Conservation (phyloP, 352 stramenopile genomes). For the Pythium insidiosum region DNA sequence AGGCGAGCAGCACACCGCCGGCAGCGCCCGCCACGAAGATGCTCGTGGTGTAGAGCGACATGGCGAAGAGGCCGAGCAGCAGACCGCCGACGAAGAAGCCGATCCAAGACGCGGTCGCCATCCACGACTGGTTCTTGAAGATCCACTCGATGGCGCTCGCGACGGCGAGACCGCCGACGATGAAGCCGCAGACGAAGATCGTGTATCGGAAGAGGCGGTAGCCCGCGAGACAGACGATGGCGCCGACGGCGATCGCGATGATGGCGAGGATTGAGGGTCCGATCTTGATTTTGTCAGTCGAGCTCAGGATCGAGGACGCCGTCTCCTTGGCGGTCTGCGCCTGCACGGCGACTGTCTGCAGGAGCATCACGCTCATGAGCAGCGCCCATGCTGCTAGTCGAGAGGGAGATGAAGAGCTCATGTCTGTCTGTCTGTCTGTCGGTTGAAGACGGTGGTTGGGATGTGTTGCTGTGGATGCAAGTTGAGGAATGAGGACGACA, state of each 20-base stretch:
- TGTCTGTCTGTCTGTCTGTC: no score
- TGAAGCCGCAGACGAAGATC: constrained; percentile 52
- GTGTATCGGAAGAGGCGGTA: constrained; percentile 56
- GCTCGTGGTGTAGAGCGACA: constrained; percentile 40
- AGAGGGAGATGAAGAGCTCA: no score
- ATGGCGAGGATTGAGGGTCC: constrained; percentile 29
- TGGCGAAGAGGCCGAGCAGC: constrained; percentile 32
- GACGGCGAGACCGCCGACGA: constrained; percentile 38
- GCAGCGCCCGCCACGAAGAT: constrained; percentile 51
- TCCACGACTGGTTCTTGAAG: constrained; percentile 38
- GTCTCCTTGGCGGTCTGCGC: constrained; percentile 17
- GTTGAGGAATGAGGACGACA: no score
- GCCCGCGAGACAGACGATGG: constrained; percentile 31
- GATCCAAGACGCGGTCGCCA: constrained; percentile 60
- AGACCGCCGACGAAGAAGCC: constrained; percentile 56
- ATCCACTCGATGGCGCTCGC: constrained; percentile 42
- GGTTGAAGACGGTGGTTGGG: background rate
- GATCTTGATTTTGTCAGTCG: constrained; percentile 7
- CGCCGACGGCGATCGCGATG: constrained; percentile 30
- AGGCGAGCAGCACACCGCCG: constrained; percentile 43
- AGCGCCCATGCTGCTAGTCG: no score
- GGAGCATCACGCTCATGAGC: constrained; percentile 19
- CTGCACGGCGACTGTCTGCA: constrained; percentile 22
- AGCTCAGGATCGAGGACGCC: constrained; percentile 5
- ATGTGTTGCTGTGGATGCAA: background rate